A percentile compares a stretch with the other conserved stretches of the same genome.
Conservation (phyloP, 2,329 filamentous ascomycete species). For the Monosporascus sp. region DNA sequence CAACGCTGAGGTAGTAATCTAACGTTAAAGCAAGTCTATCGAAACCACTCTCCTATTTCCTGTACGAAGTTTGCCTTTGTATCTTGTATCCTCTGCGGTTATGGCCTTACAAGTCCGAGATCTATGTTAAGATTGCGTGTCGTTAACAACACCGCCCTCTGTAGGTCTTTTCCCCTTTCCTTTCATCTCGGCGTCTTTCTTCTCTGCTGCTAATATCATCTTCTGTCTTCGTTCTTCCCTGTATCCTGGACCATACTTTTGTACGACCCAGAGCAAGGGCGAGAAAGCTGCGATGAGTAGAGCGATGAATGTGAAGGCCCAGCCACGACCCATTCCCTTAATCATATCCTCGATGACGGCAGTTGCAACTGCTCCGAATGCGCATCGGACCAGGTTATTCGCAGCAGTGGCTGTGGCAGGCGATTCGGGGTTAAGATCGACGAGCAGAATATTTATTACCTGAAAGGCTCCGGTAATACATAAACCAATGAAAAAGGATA, state of each 20-base stretch:
- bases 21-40: no score
- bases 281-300: conserved; percentile 43
- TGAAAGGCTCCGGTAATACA: conserved; percentile 58
- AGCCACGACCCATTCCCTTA: conserved; percentile 50
- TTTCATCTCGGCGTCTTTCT: conserved; percentile 25
- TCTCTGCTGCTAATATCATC: conserved; percentile 26
- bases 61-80: no score
- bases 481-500: conserved; percentile 53
- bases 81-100: no score
- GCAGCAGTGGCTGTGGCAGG: conserved; percentile 60
- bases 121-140: neutral
- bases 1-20: no score
- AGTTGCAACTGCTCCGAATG: conserved; percentile 54
- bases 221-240: conserved; percentile 44
- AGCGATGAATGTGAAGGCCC: conserved; percentile 57
- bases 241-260: conserved; percentile 44
- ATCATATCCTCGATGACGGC: conserved; percentile 57
- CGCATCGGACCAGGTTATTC: conserved; percentile 59
- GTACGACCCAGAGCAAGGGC: conserved; percentile 45
- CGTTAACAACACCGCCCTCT: neutral
- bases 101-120: no score
- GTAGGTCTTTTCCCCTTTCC: conserved; percentile 6
- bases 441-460: conserved; percentile 57
- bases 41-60: no score
- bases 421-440: conserved; percentile 57